Evolutionary conservation across 495 filamentous ascomycete genomes (phyloP).

Genomic region (Jackrogersella multiformis): DNA sequence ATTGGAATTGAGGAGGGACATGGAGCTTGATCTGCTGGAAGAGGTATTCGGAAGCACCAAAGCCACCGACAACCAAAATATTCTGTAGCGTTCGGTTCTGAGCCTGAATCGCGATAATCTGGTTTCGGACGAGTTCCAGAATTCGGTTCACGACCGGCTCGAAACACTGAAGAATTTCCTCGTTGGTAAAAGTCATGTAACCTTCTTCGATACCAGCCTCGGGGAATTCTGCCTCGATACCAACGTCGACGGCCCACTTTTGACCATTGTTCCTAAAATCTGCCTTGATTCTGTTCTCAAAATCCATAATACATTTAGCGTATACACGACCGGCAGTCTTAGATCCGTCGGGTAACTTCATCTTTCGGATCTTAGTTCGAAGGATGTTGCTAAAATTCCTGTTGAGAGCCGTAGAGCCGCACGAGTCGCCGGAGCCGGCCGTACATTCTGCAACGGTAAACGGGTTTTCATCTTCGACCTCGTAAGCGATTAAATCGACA

Average conservation of each 20-base stretch:
- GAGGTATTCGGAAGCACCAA: constrained; percentile 79
- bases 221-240: constrained; percentile 79
- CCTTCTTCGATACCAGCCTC: constrained; percentile 80
- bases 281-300: constrained; percentile 81
- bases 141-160: constrained; percentile 78
- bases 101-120: constrained; percentile 81
- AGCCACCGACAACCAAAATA: constrained; percentile 77
- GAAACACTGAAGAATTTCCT: constrained; percentile 81
- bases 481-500: constrained; percentile 79
- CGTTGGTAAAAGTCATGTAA: constrained; percentile 85
- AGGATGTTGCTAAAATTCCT: constrained; percentile 80
- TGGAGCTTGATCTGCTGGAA: constrained; percentile 87
- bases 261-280: constrained; percentile 84
- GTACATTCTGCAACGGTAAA: constrained; percentile 80
- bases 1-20: constrained; percentile 80
- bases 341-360: constrained; percentile 79
- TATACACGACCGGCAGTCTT: constrained; percentile 79
- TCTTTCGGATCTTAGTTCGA: constrained; percentile 78
- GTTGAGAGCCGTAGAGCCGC: constrained; percentile 77
- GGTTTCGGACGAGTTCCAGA: constrained; percentile 75
- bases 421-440: constrained; percentile 77
- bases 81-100: constrained; percentile 77
- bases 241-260: constrained; percentile 80
- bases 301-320: constrained; percentile 84
- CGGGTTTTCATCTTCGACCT: constrained; percentile 78